Percentiles rank a stretch among this genome's conserved stretches.
phyloP scores from a whole-genome alignment of 345 rosid species.

The Citrus mangshanensis region DNA sequence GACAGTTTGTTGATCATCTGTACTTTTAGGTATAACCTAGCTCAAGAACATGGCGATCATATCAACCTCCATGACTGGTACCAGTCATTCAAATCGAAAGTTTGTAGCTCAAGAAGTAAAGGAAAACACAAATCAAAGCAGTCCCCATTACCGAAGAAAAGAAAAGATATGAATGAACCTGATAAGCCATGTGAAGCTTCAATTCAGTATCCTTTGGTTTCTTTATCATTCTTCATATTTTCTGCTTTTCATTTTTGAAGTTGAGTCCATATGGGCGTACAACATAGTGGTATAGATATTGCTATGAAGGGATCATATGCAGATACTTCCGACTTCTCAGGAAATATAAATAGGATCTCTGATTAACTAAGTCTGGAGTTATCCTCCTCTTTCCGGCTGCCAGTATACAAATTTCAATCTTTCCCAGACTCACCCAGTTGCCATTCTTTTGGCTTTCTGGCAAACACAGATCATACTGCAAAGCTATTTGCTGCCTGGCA shows the following conservation, averaged over 20 bases:
- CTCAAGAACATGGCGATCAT: slow-evolving; percentile 88
- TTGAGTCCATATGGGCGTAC: not conserved
- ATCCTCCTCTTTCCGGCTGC: not conserved
- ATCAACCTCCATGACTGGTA: slow-evolving; percentile 95
- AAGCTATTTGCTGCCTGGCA: not conserved
- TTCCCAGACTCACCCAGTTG: not conserved
- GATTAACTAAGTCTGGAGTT: not conserved
- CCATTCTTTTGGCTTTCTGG: not conserved
- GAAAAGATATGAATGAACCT: slow-evolving; percentile 43
- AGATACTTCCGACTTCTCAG: no score
- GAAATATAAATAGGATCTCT: not conserved
- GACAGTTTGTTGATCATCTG: not conserved
- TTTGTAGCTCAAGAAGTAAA: slow-evolving; percentile 32
- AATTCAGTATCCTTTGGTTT: slow-evolving; percentile 75
- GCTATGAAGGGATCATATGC: not conserved
- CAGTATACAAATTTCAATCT: not conserved
- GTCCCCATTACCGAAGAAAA: slow-evolving; percentile 56
- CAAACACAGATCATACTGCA: not conserved
- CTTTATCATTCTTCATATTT: not conserved
- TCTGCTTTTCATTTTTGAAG: not conserved
- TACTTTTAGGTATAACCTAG: slow-evolving; percentile 60
- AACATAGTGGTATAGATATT: not conserved
- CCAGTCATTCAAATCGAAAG: slow-evolving; percentile 69
- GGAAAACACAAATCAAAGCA: slow-evolving; percentile 52
- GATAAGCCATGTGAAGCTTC: slow-evolving; percentile 57